Evolutionary conservation across 176 grass and related monocot species (phyloP).

Genomic region (Carex littledalei): DNA sequence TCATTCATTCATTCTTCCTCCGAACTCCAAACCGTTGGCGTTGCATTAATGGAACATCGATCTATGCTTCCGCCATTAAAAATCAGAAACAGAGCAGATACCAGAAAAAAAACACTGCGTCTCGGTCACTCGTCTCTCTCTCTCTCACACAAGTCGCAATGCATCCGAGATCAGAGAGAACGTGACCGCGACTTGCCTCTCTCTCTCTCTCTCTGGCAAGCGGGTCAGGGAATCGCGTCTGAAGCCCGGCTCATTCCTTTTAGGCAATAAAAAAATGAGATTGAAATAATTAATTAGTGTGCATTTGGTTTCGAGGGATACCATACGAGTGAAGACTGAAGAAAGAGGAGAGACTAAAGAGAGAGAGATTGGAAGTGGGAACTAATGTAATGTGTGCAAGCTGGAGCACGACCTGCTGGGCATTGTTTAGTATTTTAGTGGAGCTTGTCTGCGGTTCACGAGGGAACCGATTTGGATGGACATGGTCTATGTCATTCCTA

Average conservation of each 20-base stretch:
- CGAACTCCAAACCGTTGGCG: too few species aligned
- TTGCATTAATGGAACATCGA: neutral
- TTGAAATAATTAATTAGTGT: neutral
- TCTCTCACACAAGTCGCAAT: neutral
- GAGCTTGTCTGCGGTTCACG: slow-evolving; percentile 7
- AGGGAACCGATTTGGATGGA: neutral
- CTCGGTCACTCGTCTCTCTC: neutral
- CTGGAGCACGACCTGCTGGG: neutral
- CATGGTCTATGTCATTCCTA: neutral
- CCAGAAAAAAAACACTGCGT: neutral
- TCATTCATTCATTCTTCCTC: neutral
- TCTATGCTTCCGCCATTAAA: neutral
- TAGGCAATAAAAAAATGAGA: neutral
- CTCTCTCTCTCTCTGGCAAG: neutral
- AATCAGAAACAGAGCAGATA: neutral
- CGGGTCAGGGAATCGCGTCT: neutral
- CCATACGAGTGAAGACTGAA: neutral
- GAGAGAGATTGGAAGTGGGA: neutral
- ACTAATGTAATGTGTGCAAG: neutral
- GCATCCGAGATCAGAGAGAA: neutral
- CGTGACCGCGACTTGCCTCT: neutral
- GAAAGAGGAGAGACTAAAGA: neutral
- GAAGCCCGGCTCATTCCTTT: neutral
- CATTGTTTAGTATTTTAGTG: neutral
- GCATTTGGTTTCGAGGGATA: neutral